Percentiles rank a stretch among this genome's conserved stretches.
phyloP scores from a whole-genome alignment of 1,139 yeast species.

The Yamadazyma diospyri region DNA sequence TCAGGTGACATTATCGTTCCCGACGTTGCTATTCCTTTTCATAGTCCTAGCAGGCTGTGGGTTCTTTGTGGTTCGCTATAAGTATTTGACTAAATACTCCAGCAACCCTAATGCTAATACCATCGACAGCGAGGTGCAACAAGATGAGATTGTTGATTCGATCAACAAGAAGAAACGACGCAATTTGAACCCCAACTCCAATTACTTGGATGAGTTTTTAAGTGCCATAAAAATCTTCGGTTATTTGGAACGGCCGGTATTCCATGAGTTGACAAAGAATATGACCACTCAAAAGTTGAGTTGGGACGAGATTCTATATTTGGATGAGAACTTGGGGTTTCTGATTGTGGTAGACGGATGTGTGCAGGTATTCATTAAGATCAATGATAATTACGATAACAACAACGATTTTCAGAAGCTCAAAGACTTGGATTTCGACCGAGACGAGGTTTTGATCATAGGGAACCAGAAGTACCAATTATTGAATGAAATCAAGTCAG shows the following conservation, averaged over 20 bases:
- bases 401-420: conserved; percentile 10
- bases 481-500: conserved; percentile 80
- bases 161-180: conserved; percentile 28
- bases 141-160: conserved; percentile 25
- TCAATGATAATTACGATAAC: conserved; percentile 24
- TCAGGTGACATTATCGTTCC: conserved; percentile 33
- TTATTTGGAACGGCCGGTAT: conserved; percentile 82
- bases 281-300: conserved; percentile 87
- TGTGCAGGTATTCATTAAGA: conserved; percentile 71
- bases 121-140: conserved; percentile 14
- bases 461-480: conserved; percentile 65
- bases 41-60: conserved; percentile 17
- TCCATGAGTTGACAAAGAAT: conserved; percentile 86
- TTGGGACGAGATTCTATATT: conserved; percentile 67
- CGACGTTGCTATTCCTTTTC: conserved; percentile 26
- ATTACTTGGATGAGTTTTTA: conserved; percentile 82
- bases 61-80: conserved; percentile 36
- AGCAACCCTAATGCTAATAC: conserved; percentile 15
- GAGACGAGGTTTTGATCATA: conserved; percentile 41
- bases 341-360: conserved; percentile 94
- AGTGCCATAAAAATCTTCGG: conserved; percentile 94
- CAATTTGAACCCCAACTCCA: conserved; percentile 21
- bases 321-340: conserved; percentile 79
- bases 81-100: conserved; percentile 37
- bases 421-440: conserved; percentile 26